Base-by-base conservation (phyloP, 1,139 yeast genomes). In the Lodderomyces pseudojiufengensis region DNA sequence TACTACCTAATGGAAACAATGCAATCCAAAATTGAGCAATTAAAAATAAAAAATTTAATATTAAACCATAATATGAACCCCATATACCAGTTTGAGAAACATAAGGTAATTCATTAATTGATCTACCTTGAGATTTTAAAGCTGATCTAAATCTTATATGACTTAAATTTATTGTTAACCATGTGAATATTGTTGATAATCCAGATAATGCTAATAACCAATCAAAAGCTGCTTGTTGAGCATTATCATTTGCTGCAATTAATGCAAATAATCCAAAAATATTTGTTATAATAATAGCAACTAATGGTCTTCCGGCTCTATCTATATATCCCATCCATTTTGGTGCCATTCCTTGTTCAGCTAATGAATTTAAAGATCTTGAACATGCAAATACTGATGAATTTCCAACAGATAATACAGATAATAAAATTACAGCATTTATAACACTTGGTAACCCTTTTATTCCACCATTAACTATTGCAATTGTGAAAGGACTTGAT, bases 401-500 rank as follows among this genome's bases (percentile, higher is more conserved):
- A 38, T 67, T 65, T 10, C 72, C 74, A 24, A 68, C 70, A 5
- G 73, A 63, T 33, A 68, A 57, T 26, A 68, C 65, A 1, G 73
- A 58, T 11, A 68, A 58, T 35, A 69, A 51, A 33, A 69, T 64
- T 10, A 68, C 65, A 7, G 67, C 73, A 43, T 69, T 69, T 55
- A 68, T 63, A n/a, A 68, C 61, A 26, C 70, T 61, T 8, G 74
- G 73, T 36, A 73, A 58, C 3, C 62, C 72, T 21, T 55, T 53
- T 33, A 70, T 65, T 9, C 82, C 81, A 5, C 80, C 80, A 36
- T 65, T 61, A 30, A 68, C 67, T 38, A 77, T 65, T 6, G 81
- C 80, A 43, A 55, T 54, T 13, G 52, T 55, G 35, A 54, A 54
- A 20, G 59, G 57, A 7, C 57, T 52, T 5, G 57, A 55, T 15